phyloP scores from a whole-genome alignment of 169 alveolate genomes.

The Prorocentrum cordatum region DNA sequence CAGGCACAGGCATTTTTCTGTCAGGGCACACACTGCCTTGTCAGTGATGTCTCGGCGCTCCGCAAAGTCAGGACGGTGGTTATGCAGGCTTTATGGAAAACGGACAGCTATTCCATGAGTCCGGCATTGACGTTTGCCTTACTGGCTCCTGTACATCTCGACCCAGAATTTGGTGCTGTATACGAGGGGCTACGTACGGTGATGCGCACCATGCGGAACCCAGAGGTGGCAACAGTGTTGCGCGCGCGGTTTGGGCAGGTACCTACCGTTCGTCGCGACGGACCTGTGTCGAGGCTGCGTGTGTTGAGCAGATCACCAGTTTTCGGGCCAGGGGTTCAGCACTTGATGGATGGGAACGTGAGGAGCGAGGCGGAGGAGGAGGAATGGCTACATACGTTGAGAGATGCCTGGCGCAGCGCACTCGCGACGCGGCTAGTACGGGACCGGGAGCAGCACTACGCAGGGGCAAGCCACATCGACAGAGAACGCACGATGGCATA shows the following conservation, averaged over 20 bases:
- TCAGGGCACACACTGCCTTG: background rate
- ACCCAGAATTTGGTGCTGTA: background rate
- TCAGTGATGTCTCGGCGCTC: background rate
- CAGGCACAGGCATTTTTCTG: background rate
- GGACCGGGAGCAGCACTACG: background rate
- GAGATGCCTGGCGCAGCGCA: background rate
- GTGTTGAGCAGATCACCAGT: background rate
- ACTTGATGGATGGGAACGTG: background rate
- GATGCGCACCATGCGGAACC: background rate
- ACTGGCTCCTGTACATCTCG: background rate
- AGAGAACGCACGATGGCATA: background rate
- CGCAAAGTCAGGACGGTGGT: background rate
- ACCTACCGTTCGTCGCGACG: background rate
- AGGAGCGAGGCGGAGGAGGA: too few relatives aligned
- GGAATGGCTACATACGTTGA: background rate
- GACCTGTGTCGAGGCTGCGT: background rate
- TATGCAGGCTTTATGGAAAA: background rate
- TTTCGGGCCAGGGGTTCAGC: background rate
- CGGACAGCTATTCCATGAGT: background rate
- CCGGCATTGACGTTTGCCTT: background rate
- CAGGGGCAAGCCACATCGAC: background rate
- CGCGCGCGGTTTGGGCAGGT: background rate
- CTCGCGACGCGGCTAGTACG: background rate
- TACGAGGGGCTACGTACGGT: background rate
- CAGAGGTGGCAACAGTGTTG: background rate